Percentiles rank a stretch among this genome's conserved stretches.
Conservation (phyloP, 23 red algal species). For the Pyropia haitanensis region DNA sequence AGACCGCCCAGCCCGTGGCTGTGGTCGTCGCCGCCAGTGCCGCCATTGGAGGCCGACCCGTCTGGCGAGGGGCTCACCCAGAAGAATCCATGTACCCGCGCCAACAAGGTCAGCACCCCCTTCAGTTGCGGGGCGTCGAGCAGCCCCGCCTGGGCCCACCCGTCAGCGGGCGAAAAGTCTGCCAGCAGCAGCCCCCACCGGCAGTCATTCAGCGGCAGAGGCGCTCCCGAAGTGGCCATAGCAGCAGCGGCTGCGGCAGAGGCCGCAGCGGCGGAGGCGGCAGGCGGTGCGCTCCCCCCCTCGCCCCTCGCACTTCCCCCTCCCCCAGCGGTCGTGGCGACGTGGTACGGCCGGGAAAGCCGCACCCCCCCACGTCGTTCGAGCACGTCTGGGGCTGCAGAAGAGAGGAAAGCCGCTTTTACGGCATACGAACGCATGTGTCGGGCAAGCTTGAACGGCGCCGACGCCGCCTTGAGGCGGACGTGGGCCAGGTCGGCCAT, state of each 20-base stretch:
- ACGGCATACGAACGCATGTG: slow-evolving; percentile 41
- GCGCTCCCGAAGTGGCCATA: not conserved
- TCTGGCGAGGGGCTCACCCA: slow-evolving; percentile 5
- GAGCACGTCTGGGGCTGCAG: slow-evolving; percentile 14
- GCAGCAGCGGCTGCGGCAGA: not conserved
- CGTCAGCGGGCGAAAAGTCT: slow-evolving; percentile 26
- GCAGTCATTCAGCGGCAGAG: slow-evolving; percentile 12
- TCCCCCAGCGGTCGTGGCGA: not conserved
- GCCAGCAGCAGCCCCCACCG: slow-evolving; percentile 34
- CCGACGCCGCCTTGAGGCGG: slow-evolving; percentile 18
- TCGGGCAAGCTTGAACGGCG: slow-evolving; percentile 33
- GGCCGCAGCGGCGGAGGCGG: not conserved
- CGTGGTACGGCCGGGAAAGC: too few species aligned
- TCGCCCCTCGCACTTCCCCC: too few species aligned
- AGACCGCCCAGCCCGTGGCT: slow-evolving; percentile 6
- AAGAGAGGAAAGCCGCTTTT: slow-evolving; percentile 28
- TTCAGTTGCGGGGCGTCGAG: slow-evolving; percentile 17
- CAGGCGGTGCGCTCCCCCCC: too few species aligned
- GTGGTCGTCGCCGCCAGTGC: too few species aligned
- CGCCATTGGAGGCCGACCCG: too few species aligned
- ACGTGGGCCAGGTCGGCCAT: slow-evolving; percentile 40
- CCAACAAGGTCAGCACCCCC: slow-evolving; percentile 14
- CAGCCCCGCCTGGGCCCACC: slow-evolving; percentile 39
- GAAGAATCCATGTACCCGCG: slow-evolving; percentile 44
- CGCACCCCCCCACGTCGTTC: slow-evolving; percentile 7